A percentile compares a stretch with the other conserved stretches of the same genome.
Evolutionary conservation across 192 early-diverging fungal species (phyloP).

Genomic region (Paraglomus brasilianum): DNA sequence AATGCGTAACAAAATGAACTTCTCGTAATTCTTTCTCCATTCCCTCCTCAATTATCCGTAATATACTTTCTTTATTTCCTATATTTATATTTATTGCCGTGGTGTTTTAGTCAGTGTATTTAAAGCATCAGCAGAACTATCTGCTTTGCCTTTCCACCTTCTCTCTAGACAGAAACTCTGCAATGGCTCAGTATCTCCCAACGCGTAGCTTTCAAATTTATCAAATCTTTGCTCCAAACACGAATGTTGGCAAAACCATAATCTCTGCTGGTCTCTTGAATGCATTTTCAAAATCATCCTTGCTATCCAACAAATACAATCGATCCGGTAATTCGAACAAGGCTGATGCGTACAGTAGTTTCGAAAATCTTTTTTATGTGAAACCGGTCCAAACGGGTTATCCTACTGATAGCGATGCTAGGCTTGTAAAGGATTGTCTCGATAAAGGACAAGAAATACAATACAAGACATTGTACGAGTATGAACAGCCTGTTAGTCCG

Average conservation of each 20-base stretch:
- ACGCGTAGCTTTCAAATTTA: conserved; percentile 58
- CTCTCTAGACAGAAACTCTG: too few species aligned
- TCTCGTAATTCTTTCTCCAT: too few species aligned
- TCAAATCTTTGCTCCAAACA: conserved; percentile 77
- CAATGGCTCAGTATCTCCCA: conserved; percentile 30
- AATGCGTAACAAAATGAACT: too few species aligned
- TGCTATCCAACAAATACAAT: too few species aligned
- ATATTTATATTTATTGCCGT: too few species aligned
- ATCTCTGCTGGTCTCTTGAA: conserved; percentile 67
- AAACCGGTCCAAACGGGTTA: conserved; percentile 87
- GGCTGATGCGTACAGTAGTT: conserved; percentile 39
- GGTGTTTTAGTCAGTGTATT: too few species aligned
- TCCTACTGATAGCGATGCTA: conserved; percentile 72
- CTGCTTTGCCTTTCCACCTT: too few species aligned
- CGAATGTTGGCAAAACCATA: conserved; percentile 81
- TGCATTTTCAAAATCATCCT: conserved; percentile 40
- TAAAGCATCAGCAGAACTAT: too few species aligned
- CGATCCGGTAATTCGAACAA: too few species aligned
- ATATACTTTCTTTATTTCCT: too few species aligned
- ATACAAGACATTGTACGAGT: conserved; percentile 58
- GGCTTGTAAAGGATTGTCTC: conserved; percentile 35
- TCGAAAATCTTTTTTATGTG: conserved; percentile 60
- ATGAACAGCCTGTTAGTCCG: conserved; percentile 72
- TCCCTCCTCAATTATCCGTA: too few species aligned
- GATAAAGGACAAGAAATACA: neutral